These are phyloP conservation scores for Cladosporium cucumerinum DNA, from an alignment of 2,329 filamentous ascomycete species.

Conservation along the genomic window DNA sequence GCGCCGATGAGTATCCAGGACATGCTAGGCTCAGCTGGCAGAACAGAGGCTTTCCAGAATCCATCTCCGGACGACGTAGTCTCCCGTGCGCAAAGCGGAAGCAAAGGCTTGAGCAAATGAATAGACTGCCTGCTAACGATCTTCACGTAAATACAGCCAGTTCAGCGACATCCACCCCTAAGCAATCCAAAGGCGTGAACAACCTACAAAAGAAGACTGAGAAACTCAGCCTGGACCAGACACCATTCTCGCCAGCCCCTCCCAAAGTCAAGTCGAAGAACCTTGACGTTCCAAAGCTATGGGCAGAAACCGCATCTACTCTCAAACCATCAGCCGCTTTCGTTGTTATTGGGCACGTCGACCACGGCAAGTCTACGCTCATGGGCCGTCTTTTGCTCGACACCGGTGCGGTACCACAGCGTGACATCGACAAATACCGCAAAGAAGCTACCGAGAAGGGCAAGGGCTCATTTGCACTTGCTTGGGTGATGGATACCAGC, in stretches of 20 bases:
- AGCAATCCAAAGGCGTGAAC: conserved; percentile 22
- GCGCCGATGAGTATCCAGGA: conserved; percentile 25
- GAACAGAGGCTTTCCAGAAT: conserved; percentile 27
- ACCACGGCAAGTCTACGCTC: conserved; percentile 94
- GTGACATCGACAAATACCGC: conserved; percentile 71
- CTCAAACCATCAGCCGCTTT: conserved; percentile 30
- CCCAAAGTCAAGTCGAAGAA: conserved; percentile 66
- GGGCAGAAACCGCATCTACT: conserved; percentile 25
- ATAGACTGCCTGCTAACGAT: conserved; percentile 15
- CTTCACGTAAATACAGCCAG: background rate
- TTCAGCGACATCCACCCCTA: conserved; percentile 1
- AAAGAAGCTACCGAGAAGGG: conserved; percentile 88
- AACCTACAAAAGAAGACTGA: conserved; percentile 31
- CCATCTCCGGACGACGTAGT: conserved; percentile 35
- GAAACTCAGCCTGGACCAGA: conserved; percentile 27
- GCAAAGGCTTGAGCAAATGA: conserved; percentile 34
- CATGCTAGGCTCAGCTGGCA: conserved; percentile 24
- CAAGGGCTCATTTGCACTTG: conserved; percentile 91
- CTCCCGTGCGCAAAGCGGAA: conserved; percentile 28
- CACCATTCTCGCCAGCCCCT: conserved; percentile 19
- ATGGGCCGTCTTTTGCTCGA: conserved; percentile 95
- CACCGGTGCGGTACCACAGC: conserved; percentile 79
- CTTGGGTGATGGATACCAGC: conserved; percentile 94
- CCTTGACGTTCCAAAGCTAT: conserved; percentile 61
- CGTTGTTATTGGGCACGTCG: conserved; percentile 72